These are phyloP conservation scores for Lunasporangiospora selenospora DNA, from an alignment of 192 early-diverging fungal genomes.

Conservation along the genomic window DNA sequence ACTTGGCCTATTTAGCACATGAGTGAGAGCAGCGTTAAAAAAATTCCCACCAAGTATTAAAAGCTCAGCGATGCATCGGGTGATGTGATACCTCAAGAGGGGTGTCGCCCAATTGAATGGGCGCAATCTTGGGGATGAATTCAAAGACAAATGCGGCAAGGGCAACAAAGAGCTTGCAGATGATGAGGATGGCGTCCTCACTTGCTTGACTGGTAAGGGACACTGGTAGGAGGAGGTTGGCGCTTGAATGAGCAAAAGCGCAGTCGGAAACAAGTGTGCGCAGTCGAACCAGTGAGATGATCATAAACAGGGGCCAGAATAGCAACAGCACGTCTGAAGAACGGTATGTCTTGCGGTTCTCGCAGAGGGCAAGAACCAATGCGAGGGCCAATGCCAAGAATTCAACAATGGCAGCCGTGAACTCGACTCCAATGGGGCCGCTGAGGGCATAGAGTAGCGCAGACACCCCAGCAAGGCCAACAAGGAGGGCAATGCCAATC, in stretches of 20 bases:
- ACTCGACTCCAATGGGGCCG: conserved; percentile 16
- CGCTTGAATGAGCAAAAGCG: no score
- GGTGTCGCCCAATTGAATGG: conserved; percentile 32
- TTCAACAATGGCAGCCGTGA: conserved; percentile 15
- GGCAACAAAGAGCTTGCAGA: conserved; percentile 10
- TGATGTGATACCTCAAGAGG: no score
- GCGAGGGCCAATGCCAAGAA: conserved; percentile 29
- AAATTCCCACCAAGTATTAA: no score
- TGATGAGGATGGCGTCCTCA: conserved; percentile 6
- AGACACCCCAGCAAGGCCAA: no score
- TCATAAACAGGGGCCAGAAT: conserved; percentile 54
- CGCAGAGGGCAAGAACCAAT: conserved; percentile 49
- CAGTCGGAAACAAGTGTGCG: conserved; percentile 49
- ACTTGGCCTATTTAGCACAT: conserved; percentile 30
- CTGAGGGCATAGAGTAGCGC: no score
- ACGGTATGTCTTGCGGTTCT: conserved; percentile 52
- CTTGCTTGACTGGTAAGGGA: no score
- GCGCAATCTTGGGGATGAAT: conserved; percentile 27
- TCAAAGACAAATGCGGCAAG: conserved; percentile 22
- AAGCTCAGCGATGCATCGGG: no score
- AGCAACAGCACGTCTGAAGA: conserved; percentile 61
- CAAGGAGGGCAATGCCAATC: no score
- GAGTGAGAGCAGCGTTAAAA: no score
- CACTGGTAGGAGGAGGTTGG: conserved; percentile 40
- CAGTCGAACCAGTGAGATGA: conserved; percentile 33